Percentiles rank a stretch among this genome's conserved stretches.
Evolutionary conservation across 768 basidiomycete genomes (phyloP).

Genomic region (Boletus vinaceobasis): DNA sequence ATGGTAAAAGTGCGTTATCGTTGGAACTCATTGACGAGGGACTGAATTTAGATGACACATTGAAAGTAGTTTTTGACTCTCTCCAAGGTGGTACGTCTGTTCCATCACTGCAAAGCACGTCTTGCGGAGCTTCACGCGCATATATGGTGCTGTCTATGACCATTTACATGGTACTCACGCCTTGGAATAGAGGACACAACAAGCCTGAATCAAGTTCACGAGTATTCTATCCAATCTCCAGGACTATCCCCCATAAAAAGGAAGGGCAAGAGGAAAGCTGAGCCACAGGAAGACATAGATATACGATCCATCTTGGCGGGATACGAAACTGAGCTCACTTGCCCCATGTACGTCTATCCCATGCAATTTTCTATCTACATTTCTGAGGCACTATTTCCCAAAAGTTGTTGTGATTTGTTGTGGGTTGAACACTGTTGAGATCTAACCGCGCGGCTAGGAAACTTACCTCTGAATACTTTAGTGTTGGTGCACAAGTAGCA

Average conservation of each 20-base stretch:
- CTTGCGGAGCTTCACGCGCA: neutral
- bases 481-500: constrained; percentile 57
- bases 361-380: neutral
- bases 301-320: constrained; percentile 36
- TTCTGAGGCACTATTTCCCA: neutral
- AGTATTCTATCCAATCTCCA: constrained; percentile 2
- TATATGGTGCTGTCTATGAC: neutral
- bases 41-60: neutral
- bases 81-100: constrained; percentile 19
- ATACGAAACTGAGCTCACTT: constrained; percentile 65
- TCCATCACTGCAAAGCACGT: neutral
- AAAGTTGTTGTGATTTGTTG: constrained; percentile 75
- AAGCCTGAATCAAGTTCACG: neutral
- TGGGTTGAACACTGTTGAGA: constrained; percentile 32
- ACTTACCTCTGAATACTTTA: constrained; percentile 24
- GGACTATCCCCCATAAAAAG: constrained; percentile 20
- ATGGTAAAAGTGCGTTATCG: constrained; percentile 7
- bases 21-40: neutral
- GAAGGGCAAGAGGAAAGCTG: constrained; percentile 46
- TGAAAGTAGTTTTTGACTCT: neutral
- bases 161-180: constrained; percentile 6
- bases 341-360: constrained; percentile 61
- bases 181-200: constrained; percentile 1
- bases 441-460: neutral
- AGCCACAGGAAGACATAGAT: constrained; percentile 19